A percentile compares a stretch with the other conserved stretches of the same genome.
Conservation (phyloP, 345 rosid species). For the Murraya koenigii region DNA sequence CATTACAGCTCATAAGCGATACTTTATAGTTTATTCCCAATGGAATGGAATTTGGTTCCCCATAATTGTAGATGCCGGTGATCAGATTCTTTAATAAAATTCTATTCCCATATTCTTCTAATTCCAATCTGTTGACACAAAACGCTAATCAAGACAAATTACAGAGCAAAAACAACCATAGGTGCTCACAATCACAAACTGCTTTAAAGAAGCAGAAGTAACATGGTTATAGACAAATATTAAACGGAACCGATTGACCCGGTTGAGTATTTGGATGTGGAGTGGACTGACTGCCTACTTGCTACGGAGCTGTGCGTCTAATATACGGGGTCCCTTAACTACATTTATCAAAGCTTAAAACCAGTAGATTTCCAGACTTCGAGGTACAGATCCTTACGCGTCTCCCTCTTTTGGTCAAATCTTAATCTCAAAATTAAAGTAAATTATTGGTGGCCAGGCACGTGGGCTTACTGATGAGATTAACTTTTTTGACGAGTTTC, state of each 20-base stretch:
- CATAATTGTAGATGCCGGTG: not conserved
- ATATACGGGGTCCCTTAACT: conserved; percentile 5
- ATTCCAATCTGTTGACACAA: conserved; percentile 2
- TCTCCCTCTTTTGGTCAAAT: not conserved
- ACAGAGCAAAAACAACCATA: not conserved
- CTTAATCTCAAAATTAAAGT: not conserved
- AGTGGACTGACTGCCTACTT: no score
- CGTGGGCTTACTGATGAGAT: conserved; percentile 17
- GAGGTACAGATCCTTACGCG: conserved; percentile 1
- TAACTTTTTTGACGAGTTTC: conserved; percentile 10
- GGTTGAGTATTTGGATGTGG: not conserved
- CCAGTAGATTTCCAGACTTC: conserved; percentile 6
- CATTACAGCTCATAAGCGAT: not conserved
- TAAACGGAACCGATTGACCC: conserved; percentile 16
- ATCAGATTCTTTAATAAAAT: conserved; percentile 5
- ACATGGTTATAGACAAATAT: not conserved
- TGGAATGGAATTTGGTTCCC: not conserved
- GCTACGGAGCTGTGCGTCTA: not conserved
- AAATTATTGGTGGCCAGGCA: not conserved
- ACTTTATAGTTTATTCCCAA: conserved; percentile 6
- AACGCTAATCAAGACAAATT: not conserved
- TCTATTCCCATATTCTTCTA: not conserved
- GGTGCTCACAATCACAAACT: conserved; percentile 15
- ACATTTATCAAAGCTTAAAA: conserved; percentile 16
- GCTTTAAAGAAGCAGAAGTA: not conserved